Percentiles rank a stretch among this genome's conserved stretches.
phyloP scores from a whole-genome alignment of 2,329 filamentous ascomycete genomes.

The Nigrospora sphaerica region DNA sequence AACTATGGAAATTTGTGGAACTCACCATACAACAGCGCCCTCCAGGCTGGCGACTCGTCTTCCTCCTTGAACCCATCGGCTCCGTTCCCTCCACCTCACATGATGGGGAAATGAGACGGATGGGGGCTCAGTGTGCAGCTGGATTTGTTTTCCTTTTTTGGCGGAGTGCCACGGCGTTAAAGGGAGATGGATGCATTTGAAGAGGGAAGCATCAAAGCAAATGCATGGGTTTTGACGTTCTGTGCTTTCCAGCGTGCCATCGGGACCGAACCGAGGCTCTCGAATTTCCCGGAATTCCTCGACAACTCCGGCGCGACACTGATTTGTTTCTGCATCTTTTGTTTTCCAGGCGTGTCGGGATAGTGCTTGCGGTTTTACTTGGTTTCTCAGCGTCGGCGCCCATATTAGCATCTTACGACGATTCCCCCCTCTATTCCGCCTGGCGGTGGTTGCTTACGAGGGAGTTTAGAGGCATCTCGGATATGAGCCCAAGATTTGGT shows the following conservation, averaged over 20 bases:
- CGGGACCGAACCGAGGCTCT: too few relatives aligned
- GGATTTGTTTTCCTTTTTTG: background rate
- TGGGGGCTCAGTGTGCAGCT: background rate
- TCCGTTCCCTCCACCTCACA: background rate
- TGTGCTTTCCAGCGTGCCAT: too few relatives aligned
- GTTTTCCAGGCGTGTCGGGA: constrained; percentile 17
- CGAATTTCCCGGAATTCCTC: too few relatives aligned
- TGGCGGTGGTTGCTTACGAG: constrained; percentile 15
- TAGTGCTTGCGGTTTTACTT: constrained; percentile 12
- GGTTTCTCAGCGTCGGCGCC: constrained; percentile 22
- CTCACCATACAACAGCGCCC: constrained; percentile 14
- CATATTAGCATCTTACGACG: constrained; percentile 16
- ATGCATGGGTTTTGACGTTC: background rate
- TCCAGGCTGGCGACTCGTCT: constrained; percentile 9
- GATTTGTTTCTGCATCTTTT: constrained; percentile 18
- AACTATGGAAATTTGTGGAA: constrained; percentile 16
- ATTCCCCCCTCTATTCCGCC: constrained; percentile 15
- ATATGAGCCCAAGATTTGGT: constrained; percentile 16
- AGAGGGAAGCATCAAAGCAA: constrained; percentile 1
- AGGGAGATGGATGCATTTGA: background rate
- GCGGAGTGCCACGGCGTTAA: too few relatives aligned
- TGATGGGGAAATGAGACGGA: background rate
- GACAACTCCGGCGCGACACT: too few relatives aligned
- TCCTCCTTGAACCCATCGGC: background rate
- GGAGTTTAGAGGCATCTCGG: constrained; percentile 21